phyloP scores from a whole-genome alignment of 2,329 filamentous ascomycete species.

The Botrytis aclada region DNA sequence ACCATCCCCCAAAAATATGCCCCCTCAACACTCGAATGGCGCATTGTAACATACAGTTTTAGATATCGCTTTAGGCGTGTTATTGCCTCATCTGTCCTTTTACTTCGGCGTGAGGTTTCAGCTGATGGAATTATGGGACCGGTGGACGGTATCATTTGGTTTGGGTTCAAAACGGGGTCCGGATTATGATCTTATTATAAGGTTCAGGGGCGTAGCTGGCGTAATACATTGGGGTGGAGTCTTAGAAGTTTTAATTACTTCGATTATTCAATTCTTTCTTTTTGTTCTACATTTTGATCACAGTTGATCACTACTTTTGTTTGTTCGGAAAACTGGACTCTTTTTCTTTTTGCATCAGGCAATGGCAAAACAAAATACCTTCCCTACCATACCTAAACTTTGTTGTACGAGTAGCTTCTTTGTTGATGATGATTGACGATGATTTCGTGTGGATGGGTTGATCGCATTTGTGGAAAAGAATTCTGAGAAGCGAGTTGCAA shows the following conservation, averaged over 20 bases:
- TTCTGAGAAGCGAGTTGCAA: neutral
- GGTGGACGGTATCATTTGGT: slow-evolving; percentile 21
- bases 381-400: slow-evolving; percentile 2
- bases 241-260: slow-evolving; percentile 8
- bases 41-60: slow-evolving; percentile 41
- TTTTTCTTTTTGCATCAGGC: slow-evolving; percentile 6
- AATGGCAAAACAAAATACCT: slow-evolving; percentile 2
- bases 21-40: slow-evolving; percentile 30
- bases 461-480: neutral
- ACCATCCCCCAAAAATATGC: slow-evolving; percentile 22
- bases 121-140: slow-evolving; percentile 26
- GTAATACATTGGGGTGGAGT: slow-evolving; percentile 17
- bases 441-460: slow-evolving; percentile 3
- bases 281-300: neutral
- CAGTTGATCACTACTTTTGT: neutral
- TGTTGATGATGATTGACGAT: slow-evolving; percentile 13
- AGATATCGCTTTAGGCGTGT: slow-evolving; percentile 30
- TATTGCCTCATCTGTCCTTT: slow-evolving; percentile 26
- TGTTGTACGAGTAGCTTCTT: slow-evolving; percentile 14
- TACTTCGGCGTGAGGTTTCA: slow-evolving; percentile 28
- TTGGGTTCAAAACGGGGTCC: slow-evolving; percentile 31
- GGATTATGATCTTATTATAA: slow-evolving; percentile 22
- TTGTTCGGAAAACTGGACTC: neutral
- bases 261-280: neutral
- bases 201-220: slow-evolving; percentile 15